Conservation (phyloP, 306 rosid genomes). For the Herpetospermum pedunculosum region DNA sequence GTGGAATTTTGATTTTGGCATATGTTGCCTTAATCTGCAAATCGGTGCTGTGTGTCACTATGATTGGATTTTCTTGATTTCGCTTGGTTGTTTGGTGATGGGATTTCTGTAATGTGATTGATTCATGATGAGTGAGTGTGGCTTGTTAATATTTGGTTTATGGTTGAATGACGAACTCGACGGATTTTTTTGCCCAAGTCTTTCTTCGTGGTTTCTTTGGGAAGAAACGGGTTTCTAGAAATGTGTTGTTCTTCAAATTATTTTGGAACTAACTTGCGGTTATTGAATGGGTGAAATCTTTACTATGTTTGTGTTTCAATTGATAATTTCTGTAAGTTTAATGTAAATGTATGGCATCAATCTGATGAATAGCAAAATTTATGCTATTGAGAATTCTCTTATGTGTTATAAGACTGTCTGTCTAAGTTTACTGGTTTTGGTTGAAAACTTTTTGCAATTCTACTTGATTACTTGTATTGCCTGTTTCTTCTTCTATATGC, state of each 20-base stretch:
- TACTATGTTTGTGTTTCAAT: background rate
- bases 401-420: background rate
- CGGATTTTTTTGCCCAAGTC: background rate
- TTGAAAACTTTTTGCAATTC: background rate
- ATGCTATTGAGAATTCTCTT: background rate
- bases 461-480: background rate
- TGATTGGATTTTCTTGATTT: conserved; percentile 8
- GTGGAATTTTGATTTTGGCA: background rate
- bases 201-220: background rate
- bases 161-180: conserved; percentile 2
- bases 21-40: background rate
- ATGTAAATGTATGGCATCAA: background rate
- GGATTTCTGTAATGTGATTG: conserved; percentile 3
- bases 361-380: background rate
- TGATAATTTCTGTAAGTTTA: background rate
- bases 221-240: background rate
- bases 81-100: background rate
- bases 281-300: background rate
- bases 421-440: no score
- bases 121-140: background rate
- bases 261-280: background rate
- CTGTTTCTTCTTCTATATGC: background rate
- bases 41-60: background rate
- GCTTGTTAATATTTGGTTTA: background rate
- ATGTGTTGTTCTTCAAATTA: background rate